phyloP scores from a whole-genome alignment of 805 yeast genomes.

The Cyberlindnera amylophila region DNA sequence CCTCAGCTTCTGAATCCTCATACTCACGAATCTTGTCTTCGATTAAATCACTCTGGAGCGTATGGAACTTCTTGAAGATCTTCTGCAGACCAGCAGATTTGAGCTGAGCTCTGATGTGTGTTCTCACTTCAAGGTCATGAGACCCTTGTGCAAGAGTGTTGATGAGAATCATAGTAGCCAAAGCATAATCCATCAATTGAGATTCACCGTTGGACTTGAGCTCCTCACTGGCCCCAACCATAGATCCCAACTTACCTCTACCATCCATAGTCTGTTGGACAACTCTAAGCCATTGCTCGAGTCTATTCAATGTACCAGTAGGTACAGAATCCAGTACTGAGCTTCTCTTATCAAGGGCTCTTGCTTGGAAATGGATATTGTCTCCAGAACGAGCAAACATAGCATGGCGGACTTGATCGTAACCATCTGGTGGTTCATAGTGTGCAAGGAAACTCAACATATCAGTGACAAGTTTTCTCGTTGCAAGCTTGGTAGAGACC shows the following conservation, averaged over 20 bases:
- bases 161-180: constrained; percentile 66
- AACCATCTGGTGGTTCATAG: constrained; percentile 43
- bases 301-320: constrained; percentile 38
- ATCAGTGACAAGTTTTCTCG: constrained; percentile 79
- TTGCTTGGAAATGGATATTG: constrained; percentile 29
- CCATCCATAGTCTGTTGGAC: constrained; percentile 74
- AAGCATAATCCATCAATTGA: constrained; percentile 64
- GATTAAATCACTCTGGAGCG: constrained; percentile 53
- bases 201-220: constrained; percentile 55
- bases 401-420: constrained; percentile 49
- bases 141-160: constrained; percentile 53
- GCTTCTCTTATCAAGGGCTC: constrained; percentile 34
- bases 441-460: constrained; percentile 56
- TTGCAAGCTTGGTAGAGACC: constrained; percentile 66
- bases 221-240: constrained; percentile 91
- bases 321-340: constrained; percentile 22
- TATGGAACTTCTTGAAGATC: constrained; percentile 48
- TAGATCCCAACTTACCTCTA: constrained; percentile 83
- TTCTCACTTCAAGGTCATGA: constrained; percentile 38
- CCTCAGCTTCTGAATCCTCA: constrained; percentile 51
- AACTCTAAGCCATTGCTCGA: constrained; percentile 67
- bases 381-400: constrained; percentile 28
- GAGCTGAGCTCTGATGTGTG: constrained; percentile 57
- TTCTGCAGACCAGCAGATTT: constrained; percentile 52
- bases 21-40: constrained; percentile 64